These are phyloP conservation scores for Adansonia digitata DNA, from an alignment of 345 rosid species.

Conservation along the genomic window DNA sequence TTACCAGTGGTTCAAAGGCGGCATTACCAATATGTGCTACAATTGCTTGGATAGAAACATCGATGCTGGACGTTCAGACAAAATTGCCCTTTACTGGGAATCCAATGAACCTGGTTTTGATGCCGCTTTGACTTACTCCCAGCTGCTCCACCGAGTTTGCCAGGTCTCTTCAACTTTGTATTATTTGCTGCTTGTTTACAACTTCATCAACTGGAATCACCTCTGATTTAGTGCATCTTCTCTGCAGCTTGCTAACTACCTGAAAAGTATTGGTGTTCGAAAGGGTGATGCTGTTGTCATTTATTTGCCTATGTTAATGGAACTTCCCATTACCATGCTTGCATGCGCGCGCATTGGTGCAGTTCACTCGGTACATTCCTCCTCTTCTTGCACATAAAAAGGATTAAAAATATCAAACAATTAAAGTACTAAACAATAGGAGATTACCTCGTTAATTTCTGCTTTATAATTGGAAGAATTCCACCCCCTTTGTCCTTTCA, in stretches of 20 bases:
- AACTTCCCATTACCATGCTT: slow-evolving; percentile 93
- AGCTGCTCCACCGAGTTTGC: slow-evolving; percentile 74
- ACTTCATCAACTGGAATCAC: not conserved
- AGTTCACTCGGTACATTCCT: slow-evolving; percentile 75
- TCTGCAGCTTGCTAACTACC: slow-evolving; percentile 82
- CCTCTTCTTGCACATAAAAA: not conserved
- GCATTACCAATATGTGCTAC: slow-evolving; percentile 87
- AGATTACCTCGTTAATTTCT: not conserved
- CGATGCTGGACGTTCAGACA: slow-evolving; percentile 78
- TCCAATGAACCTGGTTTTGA: slow-evolving; percentile 65
- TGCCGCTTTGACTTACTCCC: slow-evolving; percentile 69
- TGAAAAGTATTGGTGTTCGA: slow-evolving; percentile 79
- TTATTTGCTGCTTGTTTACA: not conserved
- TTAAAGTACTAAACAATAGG: not conserved
- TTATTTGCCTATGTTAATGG: slow-evolving; percentile 94
- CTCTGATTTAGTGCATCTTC: slow-evolving; percentile 14
- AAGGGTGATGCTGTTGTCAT: slow-evolving; percentile 88
- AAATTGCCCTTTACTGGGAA: slow-evolving; percentile 87
- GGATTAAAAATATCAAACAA: not conserved
- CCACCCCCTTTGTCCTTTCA: slow-evolving; percentile 18
- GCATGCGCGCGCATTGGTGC: slow-evolving; percentile 99
- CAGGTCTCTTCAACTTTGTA: slow-evolving; percentile 50
- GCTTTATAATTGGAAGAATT: not conserved
- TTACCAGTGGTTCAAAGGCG: slow-evolving; percentile 94
- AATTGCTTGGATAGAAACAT: slow-evolving; percentile 83